These are phyloP conservation scores for Chlorella sp. DNA, from an alignment of 139 green algal species.

Conservation along the genomic window DNA sequence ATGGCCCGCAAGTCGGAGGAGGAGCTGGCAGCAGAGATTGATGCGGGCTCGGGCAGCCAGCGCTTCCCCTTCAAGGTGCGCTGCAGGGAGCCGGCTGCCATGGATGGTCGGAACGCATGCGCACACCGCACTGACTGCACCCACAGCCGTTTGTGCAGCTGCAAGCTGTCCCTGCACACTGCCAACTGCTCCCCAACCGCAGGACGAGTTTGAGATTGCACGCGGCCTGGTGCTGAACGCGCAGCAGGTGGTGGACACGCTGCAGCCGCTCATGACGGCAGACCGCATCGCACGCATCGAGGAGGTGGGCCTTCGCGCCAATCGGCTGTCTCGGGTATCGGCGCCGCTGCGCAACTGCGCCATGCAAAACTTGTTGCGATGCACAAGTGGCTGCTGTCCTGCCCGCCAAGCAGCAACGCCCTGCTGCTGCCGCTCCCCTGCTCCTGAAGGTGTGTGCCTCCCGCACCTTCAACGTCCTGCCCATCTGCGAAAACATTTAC, in stretches of 20 bases:
- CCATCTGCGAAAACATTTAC: constrained; percentile 67
- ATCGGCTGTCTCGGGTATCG: too few relatives aligned
- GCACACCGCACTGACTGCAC: too few relatives aligned
- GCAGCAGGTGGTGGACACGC: constrained; percentile 18
- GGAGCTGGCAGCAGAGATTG: background rate
- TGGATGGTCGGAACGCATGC: background rate
- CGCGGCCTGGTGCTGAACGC: background rate
- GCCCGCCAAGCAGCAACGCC: too few relatives aligned
- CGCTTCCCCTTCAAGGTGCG: constrained; percentile 30
- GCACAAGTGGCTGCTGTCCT: too few relatives aligned
- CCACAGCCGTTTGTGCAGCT: too few relatives aligned
- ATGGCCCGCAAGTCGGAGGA: constrained; percentile 14
- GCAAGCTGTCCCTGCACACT: background rate
- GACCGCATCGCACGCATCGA: constrained; percentile 40
- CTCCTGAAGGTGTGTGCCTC: constrained; percentile 6
- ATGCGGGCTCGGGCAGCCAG: background rate
- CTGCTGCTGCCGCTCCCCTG: too few relatives aligned
- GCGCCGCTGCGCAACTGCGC: too few relatives aligned
- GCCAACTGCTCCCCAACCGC: background rate
- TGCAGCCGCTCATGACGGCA: constrained; percentile 31
- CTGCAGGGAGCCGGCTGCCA: background rate
- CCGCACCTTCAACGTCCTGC: constrained; percentile 61
- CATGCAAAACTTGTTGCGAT: too few relatives aligned
- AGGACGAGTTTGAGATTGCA: constrained; percentile 11
- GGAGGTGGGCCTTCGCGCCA: background rate